Evolutionary conservation across 2,329 filamentous ascomycete species (phyloP).

Genomic region (Zasmidium angulare): DNA sequence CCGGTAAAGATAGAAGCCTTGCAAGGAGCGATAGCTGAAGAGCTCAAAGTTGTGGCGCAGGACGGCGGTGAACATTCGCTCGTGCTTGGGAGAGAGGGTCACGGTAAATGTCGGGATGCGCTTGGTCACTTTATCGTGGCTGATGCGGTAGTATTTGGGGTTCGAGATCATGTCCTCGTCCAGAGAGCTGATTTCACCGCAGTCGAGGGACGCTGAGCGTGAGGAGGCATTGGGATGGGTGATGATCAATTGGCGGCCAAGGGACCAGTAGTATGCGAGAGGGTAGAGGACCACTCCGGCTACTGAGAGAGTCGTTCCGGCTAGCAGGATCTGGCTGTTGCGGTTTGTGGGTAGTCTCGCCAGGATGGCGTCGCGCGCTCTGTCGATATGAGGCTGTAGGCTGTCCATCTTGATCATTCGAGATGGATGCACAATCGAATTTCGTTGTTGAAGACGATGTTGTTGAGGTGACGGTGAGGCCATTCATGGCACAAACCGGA

Average conservation of each 20-base stretch:
- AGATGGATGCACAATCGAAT: neutral
- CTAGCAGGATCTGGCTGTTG: slow-evolving; percentile 17
- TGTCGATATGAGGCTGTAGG: slow-evolving; percentile 11
- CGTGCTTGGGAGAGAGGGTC: slow-evolving; percentile 11
- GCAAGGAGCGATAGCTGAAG: slow-evolving; percentile 17
- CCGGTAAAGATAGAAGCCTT: slow-evolving; percentile 11
- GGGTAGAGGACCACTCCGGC: slow-evolving; percentile 20
- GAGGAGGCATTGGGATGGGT: slow-evolving; percentile 18
- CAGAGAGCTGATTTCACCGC: slow-evolving; percentile 19
- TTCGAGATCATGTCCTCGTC: slow-evolving; percentile 19
- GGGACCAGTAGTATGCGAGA: slow-evolving; percentile 14
- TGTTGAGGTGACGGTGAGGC: neutral
- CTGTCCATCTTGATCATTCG: slow-evolving; percentile 10
- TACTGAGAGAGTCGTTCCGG: slow-evolving; percentile 16
- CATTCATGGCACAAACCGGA: neutral
- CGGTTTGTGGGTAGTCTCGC: slow-evolving; percentile 17
- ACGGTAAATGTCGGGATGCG: slow-evolving; percentile 15
- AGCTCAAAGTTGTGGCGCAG: slow-evolving; percentile 20
- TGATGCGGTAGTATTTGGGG: slow-evolving; percentile 15
- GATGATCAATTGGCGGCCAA: slow-evolving; percentile 20
- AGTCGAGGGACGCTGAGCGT: slow-evolving; percentile 20
- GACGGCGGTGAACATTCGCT: slow-evolving; percentile 19
- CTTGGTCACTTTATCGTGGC: slow-evolving; percentile 23
- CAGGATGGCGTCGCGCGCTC: slow-evolving; percentile 10
- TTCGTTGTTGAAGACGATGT: neutral